These are phyloP conservation scores for Capsicum baccatum DNA, from an alignment of 257 asterid species.

Conservation along the genomic window DNA sequence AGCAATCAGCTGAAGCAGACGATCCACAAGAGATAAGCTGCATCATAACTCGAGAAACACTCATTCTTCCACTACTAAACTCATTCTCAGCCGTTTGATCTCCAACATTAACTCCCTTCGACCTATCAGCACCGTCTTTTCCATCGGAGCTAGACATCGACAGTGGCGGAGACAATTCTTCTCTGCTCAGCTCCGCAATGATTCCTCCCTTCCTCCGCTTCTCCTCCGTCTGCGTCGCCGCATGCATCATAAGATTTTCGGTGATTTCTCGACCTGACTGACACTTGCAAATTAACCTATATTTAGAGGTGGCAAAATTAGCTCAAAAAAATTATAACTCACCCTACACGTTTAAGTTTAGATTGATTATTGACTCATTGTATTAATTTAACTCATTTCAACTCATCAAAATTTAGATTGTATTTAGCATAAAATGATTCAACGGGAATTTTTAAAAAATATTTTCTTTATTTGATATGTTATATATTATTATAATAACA, in stretches of 20 bases:
- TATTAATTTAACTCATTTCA: too few relatives aligned
- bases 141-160: slow-evolving; percentile 43
- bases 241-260: neutral
- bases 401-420: too few relatives aligned
- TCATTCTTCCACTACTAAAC: slow-evolving; percentile 35
- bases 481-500: too few relatives aligned
- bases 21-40: slow-evolving; percentile 46
- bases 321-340: too few relatives aligned
- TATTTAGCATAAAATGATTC: too few relatives aligned
- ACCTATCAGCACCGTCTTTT: slow-evolving; percentile 31
- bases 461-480: too few relatives aligned
- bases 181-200: slow-evolving; percentile 41
- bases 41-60: slow-evolving; percentile 38
- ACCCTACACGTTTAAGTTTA: too few relatives aligned
- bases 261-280: slow-evolving; percentile 45
- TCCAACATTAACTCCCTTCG: slow-evolving; percentile 14
- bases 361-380: too few relatives aligned
- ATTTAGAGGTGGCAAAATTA: slow-evolving; percentile 17
- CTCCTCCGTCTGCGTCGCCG: slow-evolving; percentile 46
- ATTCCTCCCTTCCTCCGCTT: slow-evolving; percentile 12
- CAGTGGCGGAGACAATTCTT: slow-evolving; percentile 41
- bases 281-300: slow-evolving; percentile 36
- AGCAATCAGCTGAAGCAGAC: neutral
- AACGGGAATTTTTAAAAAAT: too few relatives aligned
- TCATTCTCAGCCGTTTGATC: slow-evolving; percentile 39